A percentile compares a stretch with the other conserved stretches of the same genome.
Conservation (phyloP, 805 yeast genomes). For the Kregervanrija fluxuum region DNA sequence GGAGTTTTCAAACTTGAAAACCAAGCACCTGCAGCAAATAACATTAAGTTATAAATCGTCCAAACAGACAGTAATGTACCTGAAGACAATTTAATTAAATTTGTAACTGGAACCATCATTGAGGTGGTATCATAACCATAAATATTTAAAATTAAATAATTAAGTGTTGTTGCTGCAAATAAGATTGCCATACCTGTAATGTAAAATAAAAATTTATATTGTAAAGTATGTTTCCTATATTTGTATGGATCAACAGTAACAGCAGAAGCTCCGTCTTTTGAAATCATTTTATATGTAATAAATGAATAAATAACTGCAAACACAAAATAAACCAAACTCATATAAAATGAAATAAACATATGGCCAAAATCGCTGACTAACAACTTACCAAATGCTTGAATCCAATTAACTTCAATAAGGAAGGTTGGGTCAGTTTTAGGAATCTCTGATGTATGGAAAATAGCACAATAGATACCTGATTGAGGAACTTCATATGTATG, state of each 20-base stretch:
- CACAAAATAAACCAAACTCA: constrained; percentile 16
- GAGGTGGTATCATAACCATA: constrained; percentile 20
- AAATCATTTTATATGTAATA: constrained; percentile 11
- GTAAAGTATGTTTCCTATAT: constrained; percentile 18
- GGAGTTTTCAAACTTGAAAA: constrained; percentile 2
- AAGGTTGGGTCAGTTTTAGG: no score
- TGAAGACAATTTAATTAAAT: constrained; percentile 15
- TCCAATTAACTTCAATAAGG: constrained; percentile 23
- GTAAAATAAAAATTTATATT: constrained; percentile 20
- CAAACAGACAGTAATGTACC: constrained; percentile 24
- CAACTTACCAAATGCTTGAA: constrained; percentile 26
- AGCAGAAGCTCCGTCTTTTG: constrained; percentile 15
- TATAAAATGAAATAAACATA: constrained; percentile 17
- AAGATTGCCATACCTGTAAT: constrained; percentile 13
- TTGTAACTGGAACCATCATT: constrained; percentile 14
- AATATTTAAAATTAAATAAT: constrained; percentile 17
- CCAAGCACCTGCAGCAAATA: constrained; percentile 24
- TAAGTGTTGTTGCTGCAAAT: constrained; percentile 11
- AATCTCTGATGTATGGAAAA: constrained; percentile 17
- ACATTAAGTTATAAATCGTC: constrained; percentile 26
- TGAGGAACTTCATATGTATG: constrained; percentile 13
- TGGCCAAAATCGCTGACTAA: constrained; percentile 23
- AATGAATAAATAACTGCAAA: constrained; percentile 11
- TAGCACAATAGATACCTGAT: constrained; percentile 23
- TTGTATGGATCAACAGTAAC: constrained; percentile 12